Evolutionary conservation across 768 basidiomycete genomes (phyloP), one percentile per base, ranked within the genome.

Genomic region (Chalciporus sphaerocephalus): DNA sequence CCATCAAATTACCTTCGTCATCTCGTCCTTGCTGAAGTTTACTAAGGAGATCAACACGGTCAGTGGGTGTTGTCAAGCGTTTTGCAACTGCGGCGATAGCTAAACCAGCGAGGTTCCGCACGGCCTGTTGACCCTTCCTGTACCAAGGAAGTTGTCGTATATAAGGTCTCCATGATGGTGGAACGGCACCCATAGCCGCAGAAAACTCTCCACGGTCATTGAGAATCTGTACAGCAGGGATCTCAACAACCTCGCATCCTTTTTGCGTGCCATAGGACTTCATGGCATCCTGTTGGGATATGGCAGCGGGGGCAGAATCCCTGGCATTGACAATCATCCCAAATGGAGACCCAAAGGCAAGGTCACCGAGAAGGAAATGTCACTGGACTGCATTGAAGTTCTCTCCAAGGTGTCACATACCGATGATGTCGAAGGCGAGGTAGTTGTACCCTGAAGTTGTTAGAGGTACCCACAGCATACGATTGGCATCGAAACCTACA

Each of bases 201-300:
- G 86, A 86, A 65, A 76, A 93, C 61, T 91, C 90, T 48, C 92
- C 92, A 17, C 92, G 84, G 44, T 85, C 83, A 62, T 94, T 93
- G 37, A 95, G 75, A 52, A 94, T 92, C 57, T 83, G 69, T 35
- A 91, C 83, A 5, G 90, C 93, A 5, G 91, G 87, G 35, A 92
- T 80, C 52, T 81, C 69, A 12, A 73, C 50, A 27, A 81, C 73
- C 30, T 83, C 75, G 22, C 64, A 60, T 4, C 70, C 57, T 1
- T 58, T 59, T 13, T 73, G 66, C 5, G 69, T 72, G 22, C 84
- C 80, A 36, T 79, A 81, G 3, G 73, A 70, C 7, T 71, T 61
- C 72, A 85, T 81, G 3, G 75, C 81, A 13, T 71, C 69, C 44
- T 74, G 53, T 18, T 77, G 78, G 32, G 76, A 71, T 16, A 73